These are phyloP conservation scores for Aspergillus biplanus DNA, from an alignment of 495 filamentous ascomycete genomes.

Conservation along the genomic window DNA sequence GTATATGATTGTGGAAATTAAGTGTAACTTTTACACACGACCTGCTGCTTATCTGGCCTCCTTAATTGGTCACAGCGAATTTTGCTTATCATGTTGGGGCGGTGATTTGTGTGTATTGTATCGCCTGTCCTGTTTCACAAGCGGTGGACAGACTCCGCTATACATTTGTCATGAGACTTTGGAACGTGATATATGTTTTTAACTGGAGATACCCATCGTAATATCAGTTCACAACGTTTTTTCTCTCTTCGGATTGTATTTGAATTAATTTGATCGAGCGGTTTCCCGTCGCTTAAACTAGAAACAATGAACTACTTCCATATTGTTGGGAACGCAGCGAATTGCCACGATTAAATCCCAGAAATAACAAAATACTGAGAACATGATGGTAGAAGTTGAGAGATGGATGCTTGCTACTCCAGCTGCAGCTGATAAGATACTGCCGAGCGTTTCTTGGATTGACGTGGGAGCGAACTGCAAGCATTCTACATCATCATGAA, in stretches of 20 bases:
- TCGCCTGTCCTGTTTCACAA: background rate
- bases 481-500: slow-evolving; percentile 11
- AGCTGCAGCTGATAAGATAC: background rate
- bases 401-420: background rate
- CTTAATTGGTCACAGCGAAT: background rate
- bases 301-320: slow-evolving; percentile 11
- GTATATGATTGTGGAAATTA: background rate
- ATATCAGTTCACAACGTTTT: slow-evolving; percentile 19
- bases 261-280: slow-evolving; percentile 21
- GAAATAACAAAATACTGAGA: slow-evolving; percentile 11
- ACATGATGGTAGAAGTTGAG: background rate
- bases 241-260: background rate
- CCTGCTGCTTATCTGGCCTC: background rate
- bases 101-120: background rate
- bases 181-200: slow-evolving; percentile 25
- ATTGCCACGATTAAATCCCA: slow-evolving; percentile 8
- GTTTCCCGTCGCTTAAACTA: slow-evolving; percentile 9
- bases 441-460: background rate
- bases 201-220: slow-evolving; percentile 35
- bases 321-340: slow-evolving; percentile 16
- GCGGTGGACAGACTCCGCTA: slow-evolving; percentile 17
- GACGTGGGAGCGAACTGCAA: background rate
- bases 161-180: slow-evolving; percentile 19
- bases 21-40: background rate
- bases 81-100: background rate